Base-by-base conservation (phyloP, 2,329 filamentous ascomycete species). In the Alternaria infectoria region DNA sequence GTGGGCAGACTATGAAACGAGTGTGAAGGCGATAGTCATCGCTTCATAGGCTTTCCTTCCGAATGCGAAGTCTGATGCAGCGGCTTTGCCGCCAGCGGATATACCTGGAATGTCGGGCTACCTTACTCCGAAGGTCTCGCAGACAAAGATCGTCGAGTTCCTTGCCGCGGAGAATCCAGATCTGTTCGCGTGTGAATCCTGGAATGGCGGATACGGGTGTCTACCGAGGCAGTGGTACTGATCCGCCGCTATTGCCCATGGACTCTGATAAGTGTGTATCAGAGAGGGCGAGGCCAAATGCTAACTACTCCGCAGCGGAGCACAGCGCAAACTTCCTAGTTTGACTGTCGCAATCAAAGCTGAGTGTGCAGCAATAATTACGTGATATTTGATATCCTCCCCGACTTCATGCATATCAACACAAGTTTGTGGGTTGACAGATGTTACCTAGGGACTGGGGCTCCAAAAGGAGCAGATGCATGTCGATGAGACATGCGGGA, bases 291-390 rank as follows among this genome's bases (percentile, higher is more conserved):
- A 50, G n/a, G 25, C 5, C 6, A 11, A 17, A 28, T 52, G 21
- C 50, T 52, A 19, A 69, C 75, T n/a, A 10, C 21, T 21, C n/a
- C 30, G 12, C 19, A 52, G 28, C 17, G 19, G 50, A 52, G 15
- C 50, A 8, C 30, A 32, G 68, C n/a, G 69, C 65, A 13, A 57
- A 54, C 26, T 62, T 68, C 47, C 52, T 51, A 12, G 59, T 80
- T 9, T 80, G 78, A 78, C 65, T 79, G 11, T 68, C 75, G 13
- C 73, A 68, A 51, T 47, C 63, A 10, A 61, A 68, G 46, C 36
- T 17, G 36, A 40, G n/a, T 40, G 36, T 40, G n/a, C 36, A n/a
- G 36, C 36, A 3, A 40, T 40, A 6, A 3, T 17, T 40, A 17
- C 36, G n/a, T 40, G 36, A 40, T 40, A 40, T 40, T 40, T 40